Conservation (phyloP, 1,139 yeast species). For the Sugiyamaella novakii region DNA sequence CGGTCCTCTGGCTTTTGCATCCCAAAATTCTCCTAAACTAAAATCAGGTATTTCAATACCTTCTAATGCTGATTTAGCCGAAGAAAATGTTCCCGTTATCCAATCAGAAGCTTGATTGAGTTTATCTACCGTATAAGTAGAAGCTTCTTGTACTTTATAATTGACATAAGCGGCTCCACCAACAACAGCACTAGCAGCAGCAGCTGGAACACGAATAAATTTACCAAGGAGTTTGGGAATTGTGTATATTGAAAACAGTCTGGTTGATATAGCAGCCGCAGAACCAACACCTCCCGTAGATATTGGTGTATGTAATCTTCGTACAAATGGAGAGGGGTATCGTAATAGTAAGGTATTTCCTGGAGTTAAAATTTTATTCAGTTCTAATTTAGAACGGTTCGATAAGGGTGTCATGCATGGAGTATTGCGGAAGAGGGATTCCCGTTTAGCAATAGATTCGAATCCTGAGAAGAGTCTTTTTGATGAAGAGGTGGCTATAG, state of each 20-base stretch:
- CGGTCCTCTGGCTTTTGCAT: conserved; percentile 3
- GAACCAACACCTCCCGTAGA: not conserved
- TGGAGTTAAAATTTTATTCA: not conserved
- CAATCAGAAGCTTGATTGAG: conserved; percentile 55
- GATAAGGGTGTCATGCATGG: conserved; percentile 8
- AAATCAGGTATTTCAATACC: conserved; percentile 35
- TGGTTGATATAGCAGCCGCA: conserved; percentile 7
- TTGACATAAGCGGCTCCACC: conserved; percentile 94
- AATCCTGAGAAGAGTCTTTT: not conserved
- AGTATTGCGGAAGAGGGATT: too few species aligned
- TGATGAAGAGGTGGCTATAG: too few species aligned
- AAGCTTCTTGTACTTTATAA: conserved; percentile 87
- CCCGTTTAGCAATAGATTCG: not conserved
- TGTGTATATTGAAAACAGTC: conserved; percentile 27
- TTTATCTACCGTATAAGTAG: conserved; percentile 67
- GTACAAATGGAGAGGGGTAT: conserved; percentile 13
- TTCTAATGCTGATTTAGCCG: conserved; percentile 33
- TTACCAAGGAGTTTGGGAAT: conserved; percentile 56
- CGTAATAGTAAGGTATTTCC: conserved; percentile 7
- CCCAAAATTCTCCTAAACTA: conserved; percentile 30
- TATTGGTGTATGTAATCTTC: conserved; percentile 10
- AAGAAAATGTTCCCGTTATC: conserved; percentile 51
- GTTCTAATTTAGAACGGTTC: conserved; percentile 1
- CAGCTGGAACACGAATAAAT: conserved; percentile 60
- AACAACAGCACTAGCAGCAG: conserved; percentile 86